Conservation (phyloP, 1,284 basidiomycete species). For the Cryptococcus deneoformans region DNA sequence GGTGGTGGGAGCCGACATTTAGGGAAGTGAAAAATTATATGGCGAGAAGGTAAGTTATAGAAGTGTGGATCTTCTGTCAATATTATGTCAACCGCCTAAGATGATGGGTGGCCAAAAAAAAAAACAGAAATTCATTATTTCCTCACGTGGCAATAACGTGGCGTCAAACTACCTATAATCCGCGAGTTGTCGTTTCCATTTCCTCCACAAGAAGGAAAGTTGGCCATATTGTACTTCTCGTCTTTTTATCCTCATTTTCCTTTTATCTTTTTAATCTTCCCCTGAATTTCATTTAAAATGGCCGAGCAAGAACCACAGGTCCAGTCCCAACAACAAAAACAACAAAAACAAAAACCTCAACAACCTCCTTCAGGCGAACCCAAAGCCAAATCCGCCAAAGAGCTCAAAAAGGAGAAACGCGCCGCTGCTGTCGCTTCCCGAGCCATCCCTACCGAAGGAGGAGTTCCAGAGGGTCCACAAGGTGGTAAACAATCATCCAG, state of each 20-base stretch:
- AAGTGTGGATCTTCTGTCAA: too few species aligned
- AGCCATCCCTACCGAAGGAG: not conserved
- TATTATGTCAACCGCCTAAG: too few species aligned
- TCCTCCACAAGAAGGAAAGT: too few species aligned
- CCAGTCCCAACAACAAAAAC: not conserved
- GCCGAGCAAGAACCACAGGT: not conserved
- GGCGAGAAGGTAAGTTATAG: not conserved
- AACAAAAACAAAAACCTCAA: not conserved
- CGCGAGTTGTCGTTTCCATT: too few species aligned
- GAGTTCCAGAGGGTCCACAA: not conserved
- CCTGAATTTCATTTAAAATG: not conserved
- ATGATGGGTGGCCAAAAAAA: too few species aligned
- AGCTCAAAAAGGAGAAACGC: constrained; percentile 46
- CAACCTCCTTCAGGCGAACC: constrained; percentile 2
- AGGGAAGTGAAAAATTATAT: not conserved
- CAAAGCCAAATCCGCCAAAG: constrained; percentile 42
- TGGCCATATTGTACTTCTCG: too few species aligned
- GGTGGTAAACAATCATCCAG: not conserved
- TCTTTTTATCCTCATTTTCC: not conserved
- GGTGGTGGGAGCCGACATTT: not conserved
- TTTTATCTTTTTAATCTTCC: not conserved
- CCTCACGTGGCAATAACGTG: too few species aligned
- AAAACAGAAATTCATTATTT: too few species aligned
- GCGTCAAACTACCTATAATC: too few species aligned
- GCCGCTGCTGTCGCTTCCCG: constrained; percentile 46